Conservation (phyloP, 306 rosid genomes). For the Carpinus viminea region DNA sequence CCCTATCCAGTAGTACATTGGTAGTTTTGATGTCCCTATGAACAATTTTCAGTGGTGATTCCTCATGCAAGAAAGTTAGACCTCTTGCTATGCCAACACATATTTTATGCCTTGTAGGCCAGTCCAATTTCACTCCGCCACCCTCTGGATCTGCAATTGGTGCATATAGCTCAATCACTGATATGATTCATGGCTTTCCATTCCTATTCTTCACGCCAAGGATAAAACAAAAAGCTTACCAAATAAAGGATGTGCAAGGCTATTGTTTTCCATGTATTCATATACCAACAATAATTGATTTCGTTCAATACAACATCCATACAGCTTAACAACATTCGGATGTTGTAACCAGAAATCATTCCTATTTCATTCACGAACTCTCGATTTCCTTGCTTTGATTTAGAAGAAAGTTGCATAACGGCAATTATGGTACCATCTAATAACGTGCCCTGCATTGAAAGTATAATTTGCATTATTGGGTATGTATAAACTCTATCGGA, state of each 20-base stretch:
- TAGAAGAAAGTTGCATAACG: slow-evolving; percentile 30
- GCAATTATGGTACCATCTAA: slow-evolving; percentile 26
- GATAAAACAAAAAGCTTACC: slow-evolving; percentile 15
- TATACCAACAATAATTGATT: slow-evolving; percentile 21
- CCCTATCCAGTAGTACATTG: slow-evolving; percentile 66
- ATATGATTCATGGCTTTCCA: not conserved
- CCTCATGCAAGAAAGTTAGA: slow-evolving; percentile 76
- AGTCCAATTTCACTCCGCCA: slow-evolving; percentile 39
- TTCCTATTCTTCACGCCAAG: not conserved
- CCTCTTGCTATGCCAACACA: slow-evolving; percentile 83
- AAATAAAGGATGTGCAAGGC: slow-evolving; percentile 27
- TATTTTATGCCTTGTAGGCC: slow-evolving; percentile 64
- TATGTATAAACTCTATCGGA: not conserved
- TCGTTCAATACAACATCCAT: slow-evolving; percentile 30
- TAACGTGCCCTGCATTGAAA: slow-evolving; percentile 9
- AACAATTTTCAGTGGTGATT: slow-evolving; percentile 66
- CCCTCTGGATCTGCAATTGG: slow-evolving; percentile 33
- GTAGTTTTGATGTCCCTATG: slow-evolving; percentile 83
- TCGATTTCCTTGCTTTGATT: slow-evolving; percentile 31
- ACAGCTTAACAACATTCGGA: slow-evolving; percentile 29
- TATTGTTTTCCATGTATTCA: slow-evolving; percentile 20
- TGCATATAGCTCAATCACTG: not conserved
- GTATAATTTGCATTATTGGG: slow-evolving; percentile 1
- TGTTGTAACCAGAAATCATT: slow-evolving; percentile 32
- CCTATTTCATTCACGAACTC: slow-evolving; percentile 31